phyloP scores from a whole-genome alignment of 495 filamentous ascomycete genomes.

The Penicillium crystallinum region DNA sequence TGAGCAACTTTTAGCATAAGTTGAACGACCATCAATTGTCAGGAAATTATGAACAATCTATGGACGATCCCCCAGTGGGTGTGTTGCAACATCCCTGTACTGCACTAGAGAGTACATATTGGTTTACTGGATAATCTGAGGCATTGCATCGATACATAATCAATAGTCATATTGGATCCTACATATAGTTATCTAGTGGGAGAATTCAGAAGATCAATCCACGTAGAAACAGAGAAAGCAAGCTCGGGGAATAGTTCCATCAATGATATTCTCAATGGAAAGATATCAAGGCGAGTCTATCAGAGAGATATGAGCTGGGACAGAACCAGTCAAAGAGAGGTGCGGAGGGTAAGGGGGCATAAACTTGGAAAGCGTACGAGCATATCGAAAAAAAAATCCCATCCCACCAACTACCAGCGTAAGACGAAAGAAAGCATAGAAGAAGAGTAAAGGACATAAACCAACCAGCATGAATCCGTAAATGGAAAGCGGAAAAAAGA shows the following conservation, averaged over 20 bases:
- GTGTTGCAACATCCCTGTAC: background rate
- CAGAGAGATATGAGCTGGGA: background rate
- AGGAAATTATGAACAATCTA: background rate
- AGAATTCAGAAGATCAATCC: background rate
- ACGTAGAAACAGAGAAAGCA: background rate
- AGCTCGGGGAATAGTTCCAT: background rate
- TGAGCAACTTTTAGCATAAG: constrained; percentile 1
- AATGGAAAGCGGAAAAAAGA: constrained; percentile 15
- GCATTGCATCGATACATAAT: background rate
- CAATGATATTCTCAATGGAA: background rate
- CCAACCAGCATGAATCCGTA: constrained; percentile 13
- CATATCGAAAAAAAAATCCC: background rate
- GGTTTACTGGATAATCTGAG: background rate
- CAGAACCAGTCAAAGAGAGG: background rate
- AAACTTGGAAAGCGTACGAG: constrained; percentile 4
- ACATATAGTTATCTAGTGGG: background rate
- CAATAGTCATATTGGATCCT: background rate
- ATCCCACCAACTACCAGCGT: constrained; percentile 7
- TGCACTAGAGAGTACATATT: background rate
- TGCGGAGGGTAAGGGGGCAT: background rate
- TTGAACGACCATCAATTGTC: background rate
- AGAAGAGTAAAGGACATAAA: constrained; percentile 3
- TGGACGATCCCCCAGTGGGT: background rate
- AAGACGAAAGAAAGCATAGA: constrained; percentile 1
- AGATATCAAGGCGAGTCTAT: constrained; percentile 1